Evolutionary conservation across 371 early-diverging fungal species (phyloP), one percentile per base, ranked within the genome.

Genomic region (Synchytrium microbalum): DNA sequence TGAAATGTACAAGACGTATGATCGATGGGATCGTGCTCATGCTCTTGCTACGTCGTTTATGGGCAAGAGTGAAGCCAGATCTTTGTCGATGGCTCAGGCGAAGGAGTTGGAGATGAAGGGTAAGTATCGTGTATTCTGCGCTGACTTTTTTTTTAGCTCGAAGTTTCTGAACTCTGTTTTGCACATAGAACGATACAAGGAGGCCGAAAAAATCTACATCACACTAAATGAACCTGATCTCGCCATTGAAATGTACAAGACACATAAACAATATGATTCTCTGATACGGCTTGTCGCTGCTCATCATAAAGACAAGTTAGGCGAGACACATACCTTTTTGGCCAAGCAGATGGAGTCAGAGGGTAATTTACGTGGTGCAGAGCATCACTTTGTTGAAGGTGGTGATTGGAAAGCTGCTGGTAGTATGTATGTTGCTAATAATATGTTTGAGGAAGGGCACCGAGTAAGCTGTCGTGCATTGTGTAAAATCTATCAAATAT

Each of bases 231-330:
- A 82, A 61, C 80, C 82, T 1, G 84, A 83, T 62, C 68, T 79
- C 3, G 84, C 84, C 28, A 83, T 83, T 65, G 79, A 79, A 62
- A 83, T 83, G 84, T 82, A 83, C 75, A 83, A 80, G 59, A 80
- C 78, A 58, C 74, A 76, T 69, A 79, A 78, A 64, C 74, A 76
- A n/a, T 83, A 80, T 64, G 81, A 80, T 58, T 68, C 75, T 29
- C 79, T 83, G 84, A 74, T 82, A 52, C 73, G 81, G n/a, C 67
- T 83, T 13, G 84, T 83, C 19, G 73, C 78, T 3, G 69, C 69
- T 3, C 74, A 80, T 65, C 82, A 80, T 67, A 81, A 80, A 64
- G 81, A 81, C 56, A 60, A 80, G 54, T 58, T 83, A 16, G 53
- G 53, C 2, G 84, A 83, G 59, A 83, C 84, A 28, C 82, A 80